These are phyloP conservation scores for Aspergillus oerlinghausenensis DNA, from an alignment of 2,329 filamentous ascomycete species.

Conservation along the genomic window DNA sequence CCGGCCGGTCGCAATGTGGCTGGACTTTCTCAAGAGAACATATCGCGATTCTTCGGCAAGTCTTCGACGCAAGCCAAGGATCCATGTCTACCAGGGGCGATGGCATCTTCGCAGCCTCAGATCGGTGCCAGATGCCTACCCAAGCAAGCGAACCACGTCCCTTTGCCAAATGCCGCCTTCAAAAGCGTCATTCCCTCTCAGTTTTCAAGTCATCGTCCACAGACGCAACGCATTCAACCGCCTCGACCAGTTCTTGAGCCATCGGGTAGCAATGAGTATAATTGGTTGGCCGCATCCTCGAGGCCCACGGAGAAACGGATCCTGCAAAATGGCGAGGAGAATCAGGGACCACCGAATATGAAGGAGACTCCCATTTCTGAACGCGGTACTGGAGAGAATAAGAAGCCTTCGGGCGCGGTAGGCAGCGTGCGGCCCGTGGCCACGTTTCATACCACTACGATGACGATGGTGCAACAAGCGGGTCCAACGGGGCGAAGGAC, in stretches of 20 bases:
- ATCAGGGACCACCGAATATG: constrained; percentile 4
- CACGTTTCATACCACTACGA: constrained; percentile 39
- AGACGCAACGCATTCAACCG: constrained; percentile 27
- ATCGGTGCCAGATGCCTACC: constrained; percentile 7
- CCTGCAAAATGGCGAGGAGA: constrained; percentile 7
- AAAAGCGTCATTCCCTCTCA: constrained; percentile 16
- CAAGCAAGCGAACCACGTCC: constrained; percentile 3
- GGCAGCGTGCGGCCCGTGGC: constrained; percentile 23
- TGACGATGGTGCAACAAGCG: constrained; percentile 30
- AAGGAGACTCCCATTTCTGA: constrained; percentile 10
- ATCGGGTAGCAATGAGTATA: constrained; percentile 28
- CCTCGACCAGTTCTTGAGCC: constrained; percentile 30
- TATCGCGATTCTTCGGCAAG: constrained; percentile 48
- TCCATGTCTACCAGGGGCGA: constrained; percentile 8
- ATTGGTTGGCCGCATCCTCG: constrained; percentile 29
- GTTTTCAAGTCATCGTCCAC: constrained; percentile 27
- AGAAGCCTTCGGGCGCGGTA: constrained; percentile 18
- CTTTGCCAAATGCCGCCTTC: constrained; percentile 8
- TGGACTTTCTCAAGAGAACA: constrained; percentile 46
- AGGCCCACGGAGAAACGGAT: constrained; percentile 19
- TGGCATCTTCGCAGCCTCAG: constrained; percentile 9
- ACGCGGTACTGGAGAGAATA: constrained; percentile 20
- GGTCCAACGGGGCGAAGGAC: constrained; percentile 30
- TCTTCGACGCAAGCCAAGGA: constrained; percentile 18
- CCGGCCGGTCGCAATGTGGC: constrained; percentile 34